Base-by-base conservation (phyloP, 768 basidiomycete species). In the Pulveroboletus ravenelii region DNA sequence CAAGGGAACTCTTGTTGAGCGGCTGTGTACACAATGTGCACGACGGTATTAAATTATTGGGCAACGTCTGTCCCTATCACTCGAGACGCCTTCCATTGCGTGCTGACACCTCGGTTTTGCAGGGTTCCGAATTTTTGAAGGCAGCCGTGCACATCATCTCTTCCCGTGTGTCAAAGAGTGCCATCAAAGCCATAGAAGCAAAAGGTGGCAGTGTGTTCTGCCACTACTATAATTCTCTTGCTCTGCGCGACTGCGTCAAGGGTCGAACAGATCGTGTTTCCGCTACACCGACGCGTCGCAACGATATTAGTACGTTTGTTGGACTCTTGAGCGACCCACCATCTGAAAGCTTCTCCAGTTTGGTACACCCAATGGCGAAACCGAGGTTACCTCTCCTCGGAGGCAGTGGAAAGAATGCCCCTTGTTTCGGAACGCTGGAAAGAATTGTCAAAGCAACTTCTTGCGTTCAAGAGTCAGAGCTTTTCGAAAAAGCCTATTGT, bases 1-100 rank as follows among this genome's bases (percentile, higher is more conserved):
- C 91, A 37, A 81, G 78, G 31, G 87, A 93, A 54, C 71, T 97
- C 25, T 72, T 94, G n/a, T 68, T 84, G 50, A 93, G 89, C 55
- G 88, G 92, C 0, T 91, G 91, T 58, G 73, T 98, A 13, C 94
- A 97, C 67, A 78, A 91, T 47, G 85, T 84, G 3, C 84, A 89
- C 58, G 89, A 93, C 55, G 96, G 96, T 3, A 80, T 98, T 44
- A 99, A 98, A 72, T 73, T 99, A 23, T 73, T 98, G 30, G 92
- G 87, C 48, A 83, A 87, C 60, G 91, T 93, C 56, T 72, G 13
- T 36, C 43, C 18, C 43, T 14, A 15, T 39, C 39, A 35, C 38
- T 35, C 38, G 38, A 47, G 14, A 47, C 23, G 10, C 35, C 36
- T 35, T 23, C 43, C 49, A 23, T 45, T n/a, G n/a, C 35, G 6